These are phyloP conservation scores for Pinguiococcus pyrenoidosus DNA, from an alignment of 108 stramenopile genomes.

Conservation along the genomic window DNA sequence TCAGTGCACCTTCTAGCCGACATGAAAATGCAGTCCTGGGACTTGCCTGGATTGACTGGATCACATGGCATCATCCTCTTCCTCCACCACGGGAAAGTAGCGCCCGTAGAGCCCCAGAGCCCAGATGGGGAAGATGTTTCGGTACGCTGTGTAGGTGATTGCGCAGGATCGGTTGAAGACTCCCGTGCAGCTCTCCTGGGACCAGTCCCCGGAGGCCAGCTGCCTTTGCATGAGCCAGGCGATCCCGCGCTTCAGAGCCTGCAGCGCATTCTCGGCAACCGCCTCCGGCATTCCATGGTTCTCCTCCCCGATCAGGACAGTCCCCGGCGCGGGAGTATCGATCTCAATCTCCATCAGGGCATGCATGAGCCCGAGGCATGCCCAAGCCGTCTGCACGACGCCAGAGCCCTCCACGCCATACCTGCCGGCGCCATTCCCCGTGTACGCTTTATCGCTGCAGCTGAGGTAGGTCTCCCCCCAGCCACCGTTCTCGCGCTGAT, in stretches of 20 bases:
- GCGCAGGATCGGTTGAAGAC: slow-evolving; percentile 96
- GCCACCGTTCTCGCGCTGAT: slow-evolving; percentile 82
- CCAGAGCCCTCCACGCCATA: slow-evolving; percentile 60
- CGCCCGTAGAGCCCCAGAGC: slow-evolving; percentile 67
- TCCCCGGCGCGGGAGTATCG: no score
- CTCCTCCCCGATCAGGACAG: no score
- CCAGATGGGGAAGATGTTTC: slow-evolving; percentile 98
- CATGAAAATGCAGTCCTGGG: no score
- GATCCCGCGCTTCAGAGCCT: slow-evolving; percentile 48
- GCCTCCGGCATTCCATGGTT: no score
- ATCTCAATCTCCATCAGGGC: no score
- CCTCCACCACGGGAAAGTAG: no score
- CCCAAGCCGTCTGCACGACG: slow-evolving; percentile 95
- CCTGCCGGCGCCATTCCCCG: slow-evolving; percentile 65
- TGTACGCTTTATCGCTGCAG: slow-evolving; percentile 89
- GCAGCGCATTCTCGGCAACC: neutral
- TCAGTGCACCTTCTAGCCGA: no score
- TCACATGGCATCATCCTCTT: no score
- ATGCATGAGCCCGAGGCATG: slow-evolving; percentile 74
- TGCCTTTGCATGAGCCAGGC: slow-evolving; percentile 66
- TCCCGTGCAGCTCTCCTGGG: slow-evolving; percentile 94
- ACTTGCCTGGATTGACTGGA: no score
- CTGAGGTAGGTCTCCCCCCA: slow-evolving; percentile 98
- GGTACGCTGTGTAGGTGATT: slow-evolving; percentile 97
- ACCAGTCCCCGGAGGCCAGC: slow-evolving; percentile 86